Evolutionary conservation across 148 eudicot genomes (phyloP).

Genomic region (Arbutus unedo): DNA sequence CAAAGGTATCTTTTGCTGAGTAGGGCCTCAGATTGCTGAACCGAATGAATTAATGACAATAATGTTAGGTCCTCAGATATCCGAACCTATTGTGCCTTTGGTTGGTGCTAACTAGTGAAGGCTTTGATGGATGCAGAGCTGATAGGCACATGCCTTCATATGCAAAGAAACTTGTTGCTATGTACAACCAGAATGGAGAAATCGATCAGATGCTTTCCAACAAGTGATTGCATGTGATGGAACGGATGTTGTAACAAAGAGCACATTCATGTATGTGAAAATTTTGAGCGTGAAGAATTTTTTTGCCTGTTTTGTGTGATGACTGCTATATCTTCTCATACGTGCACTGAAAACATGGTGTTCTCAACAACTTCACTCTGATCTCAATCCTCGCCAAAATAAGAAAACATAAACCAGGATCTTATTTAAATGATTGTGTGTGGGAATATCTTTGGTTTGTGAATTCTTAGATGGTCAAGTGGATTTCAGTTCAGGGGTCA

Average conservation of each 20-base stretch:
- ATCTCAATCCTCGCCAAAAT: no score
- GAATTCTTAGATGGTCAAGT: background rate
- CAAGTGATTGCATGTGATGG: conserved; percentile 22
- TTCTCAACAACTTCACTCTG: background rate
- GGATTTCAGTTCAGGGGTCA: background rate
- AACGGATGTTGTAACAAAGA: background rate
- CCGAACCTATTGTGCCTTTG: background rate
- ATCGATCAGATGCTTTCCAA: conserved; percentile 76
- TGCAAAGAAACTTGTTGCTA: conserved; percentile 77
- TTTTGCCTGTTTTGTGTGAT: background rate
- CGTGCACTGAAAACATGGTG: background rate
- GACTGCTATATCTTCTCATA: background rate
- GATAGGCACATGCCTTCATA: conserved; percentile 79
- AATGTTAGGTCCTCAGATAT: background rate
- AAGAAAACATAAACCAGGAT: background rate
- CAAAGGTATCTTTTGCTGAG: conserved; percentile 42
- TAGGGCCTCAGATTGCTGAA: background rate
- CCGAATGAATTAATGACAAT: background rate
- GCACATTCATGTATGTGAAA: background rate
- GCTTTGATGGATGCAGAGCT: conserved; percentile 58
- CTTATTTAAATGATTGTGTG: background rate
- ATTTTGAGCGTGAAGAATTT: background rate
- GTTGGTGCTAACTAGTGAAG: background rate
- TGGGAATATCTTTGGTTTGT: background rate
- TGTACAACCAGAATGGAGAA: conserved; percentile 86